A percentile compares a stretch with the other conserved stretches of the same genome.
phyloP scores from a whole-genome alignment of 2,329 filamentous ascomycete species.

The Botrytis medusae region DNA sequence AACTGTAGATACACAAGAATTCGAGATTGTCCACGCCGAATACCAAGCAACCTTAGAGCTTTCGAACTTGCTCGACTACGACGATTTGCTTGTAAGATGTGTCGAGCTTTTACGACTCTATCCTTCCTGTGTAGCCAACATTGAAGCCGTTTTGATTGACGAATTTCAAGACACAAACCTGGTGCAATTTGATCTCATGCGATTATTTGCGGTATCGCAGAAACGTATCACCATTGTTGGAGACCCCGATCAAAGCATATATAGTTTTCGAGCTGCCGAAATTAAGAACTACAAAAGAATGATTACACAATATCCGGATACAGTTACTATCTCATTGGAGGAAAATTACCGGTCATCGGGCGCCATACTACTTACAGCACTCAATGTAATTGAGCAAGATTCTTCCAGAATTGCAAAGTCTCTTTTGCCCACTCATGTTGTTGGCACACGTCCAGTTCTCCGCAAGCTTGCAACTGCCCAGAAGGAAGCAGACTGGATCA shows the following conservation, averaged over 20 bases:
- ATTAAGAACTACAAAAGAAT: slow-evolving; percentile 83
- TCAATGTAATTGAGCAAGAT: slow-evolving; percentile 90
- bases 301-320: slow-evolving; percentile 72
- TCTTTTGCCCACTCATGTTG: slow-evolving; percentile 75
- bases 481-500: slow-evolving; percentile 84
- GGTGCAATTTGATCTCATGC: slow-evolving; percentile 94
- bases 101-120: slow-evolving; percentile 72
- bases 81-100: slow-evolving; percentile 84
- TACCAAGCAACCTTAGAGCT: slow-evolving; percentile 75
- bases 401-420: slow-evolving; percentile 74
- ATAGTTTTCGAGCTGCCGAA: slow-evolving; percentile 91
- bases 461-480: slow-evolving; percentile 68
- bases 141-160: slow-evolving; percentile 89
- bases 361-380: slow-evolving; percentile 75
- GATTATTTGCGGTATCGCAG: slow-evolving; percentile 70
- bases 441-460: slow-evolving; percentile 78
- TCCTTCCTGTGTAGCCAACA: slow-evolving; percentile 81
- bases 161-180: slow-evolving; percentile 98
- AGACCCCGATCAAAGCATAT: slow-evolving; percentile 97
- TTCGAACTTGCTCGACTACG: slow-evolving; percentile 88
- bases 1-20: slow-evolving; percentile 59
- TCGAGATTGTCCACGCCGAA: slow-evolving; percentile 68
- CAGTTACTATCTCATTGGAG: slow-evolving; percentile 80
- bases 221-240: slow-evolving; percentile 90
- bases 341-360: slow-evolving; percentile 94